Evolutionary conservation across 2,329 filamentous ascomycete species (phyloP).

Genomic region (Chrysoporthe austroafricana): DNA sequence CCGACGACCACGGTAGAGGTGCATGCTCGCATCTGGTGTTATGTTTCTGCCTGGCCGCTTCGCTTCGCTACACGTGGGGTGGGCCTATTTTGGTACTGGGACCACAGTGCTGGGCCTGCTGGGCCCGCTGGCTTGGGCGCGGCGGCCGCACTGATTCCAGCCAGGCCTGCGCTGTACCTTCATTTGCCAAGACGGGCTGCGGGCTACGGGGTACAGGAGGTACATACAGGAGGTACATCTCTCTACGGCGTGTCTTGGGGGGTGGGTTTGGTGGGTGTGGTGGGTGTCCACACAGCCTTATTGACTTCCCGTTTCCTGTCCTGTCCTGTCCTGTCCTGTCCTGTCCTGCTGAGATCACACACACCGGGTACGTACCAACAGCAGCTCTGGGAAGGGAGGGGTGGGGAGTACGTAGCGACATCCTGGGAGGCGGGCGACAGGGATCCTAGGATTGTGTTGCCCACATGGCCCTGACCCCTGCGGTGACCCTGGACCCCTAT

Average conservation of each 20-base stretch:
- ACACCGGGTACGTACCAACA: conserved; percentile 4
- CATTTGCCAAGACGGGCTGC: background rate
- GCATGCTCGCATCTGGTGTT: conserved; percentile 1
- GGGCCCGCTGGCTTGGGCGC: background rate
- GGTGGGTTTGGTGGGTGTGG: background rate
- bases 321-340: background rate
- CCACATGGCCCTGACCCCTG: conserved; percentile 10
- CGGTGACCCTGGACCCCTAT: conserved; percentile 1
- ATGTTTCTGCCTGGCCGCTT: conserved; percentile 6
- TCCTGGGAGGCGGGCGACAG: background rate
- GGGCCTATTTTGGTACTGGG: conserved; percentile 8
- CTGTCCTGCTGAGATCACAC: background rate
- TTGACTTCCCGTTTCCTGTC: background rate
- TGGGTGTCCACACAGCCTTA: conserved; percentile 3
- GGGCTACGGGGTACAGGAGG: background rate
- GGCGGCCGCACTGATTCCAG: background rate
- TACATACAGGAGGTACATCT: background rate
- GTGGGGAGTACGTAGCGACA: background rate
- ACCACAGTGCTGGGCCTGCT: conserved; percentile 1
- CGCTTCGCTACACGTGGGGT: background rate
- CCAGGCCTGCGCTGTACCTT: background rate
- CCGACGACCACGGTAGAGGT: background rate
- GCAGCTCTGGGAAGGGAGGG: conserved; percentile 2
- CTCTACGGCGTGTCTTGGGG: background rate
- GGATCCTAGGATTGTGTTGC: background rate